A percentile compares a stretch with the other conserved stretches of the same genome.
These are phyloP conservation scores for Trametes villosa DNA, from an alignment of 768 basidiomycete genomes.

Conservation along the genomic window DNA sequence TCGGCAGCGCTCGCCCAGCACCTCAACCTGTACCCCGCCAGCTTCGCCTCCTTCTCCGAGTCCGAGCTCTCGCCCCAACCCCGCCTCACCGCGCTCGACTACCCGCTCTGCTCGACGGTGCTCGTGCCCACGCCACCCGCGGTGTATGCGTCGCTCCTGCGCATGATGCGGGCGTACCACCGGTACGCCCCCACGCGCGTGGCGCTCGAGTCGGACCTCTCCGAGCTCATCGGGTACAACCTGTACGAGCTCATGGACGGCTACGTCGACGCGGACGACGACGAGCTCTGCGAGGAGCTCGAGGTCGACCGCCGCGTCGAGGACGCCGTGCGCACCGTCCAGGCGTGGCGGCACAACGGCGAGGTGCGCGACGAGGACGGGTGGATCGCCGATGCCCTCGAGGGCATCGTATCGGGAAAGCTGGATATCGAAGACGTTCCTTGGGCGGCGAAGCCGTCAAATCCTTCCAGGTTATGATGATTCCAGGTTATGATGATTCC, in stretches of 20 bases:
- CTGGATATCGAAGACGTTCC: conserved; percentile 12
- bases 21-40: conserved; percentile 14
- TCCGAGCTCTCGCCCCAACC: conserved; percentile 3
- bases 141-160: conserved; percentile 41
- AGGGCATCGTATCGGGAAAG: conserved; percentile 21
- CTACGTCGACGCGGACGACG: conserved; percentile 38
- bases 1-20: conserved; percentile 15
- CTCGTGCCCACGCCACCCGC: conserved; percentile 36
- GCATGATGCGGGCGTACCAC: conserved; percentile 37
- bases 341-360: conserved; percentile 28
- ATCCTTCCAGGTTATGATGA: too few species aligned
- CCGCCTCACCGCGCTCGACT: not conserved
- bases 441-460: not conserved
- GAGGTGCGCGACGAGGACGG: conserved; percentile 31
- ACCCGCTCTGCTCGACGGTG: conserved; percentile 14
- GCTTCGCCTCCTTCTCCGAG: conserved; percentile 1
- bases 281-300: conserved; percentile 31
- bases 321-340: conserved; percentile 27
- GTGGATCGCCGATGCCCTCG: conserved; percentile 41
- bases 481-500: too few species aligned
- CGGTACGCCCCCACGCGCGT: conserved; percentile 26
- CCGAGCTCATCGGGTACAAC: conserved; percentile 40
- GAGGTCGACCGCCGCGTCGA: conserved; percentile 20
- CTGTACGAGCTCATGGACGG: conserved; percentile 35
- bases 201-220: conserved; percentile 37